A percentile compares a stretch with the other conserved stretches of the same genome.
Conservation (phyloP, 2,329 filamentous ascomycete genomes). For the Aspergillus fructus region DNA sequence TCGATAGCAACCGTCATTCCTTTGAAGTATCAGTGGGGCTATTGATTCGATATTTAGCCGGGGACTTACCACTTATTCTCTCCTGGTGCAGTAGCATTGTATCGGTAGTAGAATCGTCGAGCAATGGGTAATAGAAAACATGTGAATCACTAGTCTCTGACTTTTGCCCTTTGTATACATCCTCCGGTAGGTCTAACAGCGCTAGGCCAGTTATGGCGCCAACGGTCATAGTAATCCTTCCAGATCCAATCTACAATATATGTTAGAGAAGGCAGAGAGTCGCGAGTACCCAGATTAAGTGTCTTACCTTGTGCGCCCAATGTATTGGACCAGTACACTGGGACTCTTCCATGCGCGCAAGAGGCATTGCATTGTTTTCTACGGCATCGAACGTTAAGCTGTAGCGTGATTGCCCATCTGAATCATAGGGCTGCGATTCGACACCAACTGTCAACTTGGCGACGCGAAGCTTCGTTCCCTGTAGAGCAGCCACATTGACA, state of each 20-base stretch:
- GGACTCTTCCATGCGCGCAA: conserved; percentile 12
- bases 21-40: conserved; percentile 20
- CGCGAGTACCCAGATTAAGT: background rate
- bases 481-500: conserved; percentile 28
- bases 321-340: conserved; percentile 31
- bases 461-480: conserved; percentile 29
- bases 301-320: conserved; percentile 33
- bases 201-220: conserved; percentile 26
- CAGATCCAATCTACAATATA: conserved; percentile 20
- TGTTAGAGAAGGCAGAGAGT: conserved; percentile 9
- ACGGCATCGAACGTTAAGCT: conserved; percentile 12
- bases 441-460: conserved; percentile 24
- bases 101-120: conserved; percentile 13
- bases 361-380: conserved; percentile 13
- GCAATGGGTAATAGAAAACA: conserved; percentile 23
- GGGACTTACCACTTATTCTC: conserved; percentile 33
- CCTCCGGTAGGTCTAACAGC: conserved; percentile 21
- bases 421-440: background rate
- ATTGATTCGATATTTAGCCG: background rate
- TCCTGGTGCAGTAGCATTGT: conserved; percentile 27
- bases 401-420: conserved; percentile 1
- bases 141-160: conserved; percentile 3
- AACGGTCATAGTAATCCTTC: conserved; percentile 22
- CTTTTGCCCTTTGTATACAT: conserved; percentile 15
- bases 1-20: conserved; percentile 25